phyloP scores from a whole-genome alignment of 371 early-diverging fungal genomes.

The Mucor indicus region DNA sequence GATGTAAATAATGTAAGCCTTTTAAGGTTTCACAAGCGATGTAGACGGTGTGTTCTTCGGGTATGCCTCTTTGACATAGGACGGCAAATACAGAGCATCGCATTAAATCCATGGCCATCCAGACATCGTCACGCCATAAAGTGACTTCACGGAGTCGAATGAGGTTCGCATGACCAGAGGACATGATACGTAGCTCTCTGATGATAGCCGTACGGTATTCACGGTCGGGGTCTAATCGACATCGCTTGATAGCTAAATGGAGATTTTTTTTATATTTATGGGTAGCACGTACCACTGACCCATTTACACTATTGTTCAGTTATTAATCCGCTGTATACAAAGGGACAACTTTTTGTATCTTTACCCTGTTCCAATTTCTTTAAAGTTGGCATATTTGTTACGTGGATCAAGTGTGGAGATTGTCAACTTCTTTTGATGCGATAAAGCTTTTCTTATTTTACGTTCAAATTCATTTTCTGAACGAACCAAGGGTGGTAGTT shows the following conservation, averaged over 20 bases:
- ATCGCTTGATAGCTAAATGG: constrained; percentile 49
- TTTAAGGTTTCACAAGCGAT: constrained; percentile 51
- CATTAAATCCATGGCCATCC: constrained; percentile 53
- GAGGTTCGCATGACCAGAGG: constrained; percentile 42
- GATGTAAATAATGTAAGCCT: constrained; percentile 91
- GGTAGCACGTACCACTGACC: constrained; percentile 45
- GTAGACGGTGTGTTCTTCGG: constrained; percentile 46
- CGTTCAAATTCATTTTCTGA: constrained; percentile 48
- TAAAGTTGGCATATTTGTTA: constrained; percentile 42
- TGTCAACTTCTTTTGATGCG: constrained; percentile 16
- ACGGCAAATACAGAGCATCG: constrained; percentile 53
- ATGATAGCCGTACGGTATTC: constrained; percentile 52
- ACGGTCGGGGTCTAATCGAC: constrained; percentile 48
- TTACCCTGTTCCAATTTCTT: constrained; percentile 53
- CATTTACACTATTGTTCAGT: constrained; percentile 37
- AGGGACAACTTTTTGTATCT: not conserved
- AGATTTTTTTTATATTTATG: constrained; percentile 45
- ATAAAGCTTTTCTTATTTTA: constrained; percentile 38
- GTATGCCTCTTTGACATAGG: constrained; percentile 50
- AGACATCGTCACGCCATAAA: constrained; percentile 51
- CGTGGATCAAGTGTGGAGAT: constrained; percentile 43
- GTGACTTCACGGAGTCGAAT: constrained; percentile 50
- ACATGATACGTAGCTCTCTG: constrained; percentile 51
- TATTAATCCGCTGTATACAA: not conserved
- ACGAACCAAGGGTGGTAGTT: constrained; percentile 40